These are phyloP conservation scores for Dryas drummondii DNA, from an alignment of 306 rosid species.

Conservation along the genomic window DNA sequence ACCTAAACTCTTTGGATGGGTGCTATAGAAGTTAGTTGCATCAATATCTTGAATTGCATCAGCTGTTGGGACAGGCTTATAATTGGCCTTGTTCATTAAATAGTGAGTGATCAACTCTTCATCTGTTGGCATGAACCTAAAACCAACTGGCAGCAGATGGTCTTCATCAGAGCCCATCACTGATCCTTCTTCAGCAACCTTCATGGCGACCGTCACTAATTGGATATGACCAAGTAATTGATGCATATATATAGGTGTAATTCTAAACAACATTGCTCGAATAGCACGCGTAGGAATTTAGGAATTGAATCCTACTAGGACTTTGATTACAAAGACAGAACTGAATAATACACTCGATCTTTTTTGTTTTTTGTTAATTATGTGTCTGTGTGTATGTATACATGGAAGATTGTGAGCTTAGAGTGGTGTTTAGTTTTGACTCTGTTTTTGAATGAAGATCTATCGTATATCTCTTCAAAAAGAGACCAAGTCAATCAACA, in stretches of 20 bases:
- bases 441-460: background rate
- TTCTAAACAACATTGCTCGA: no score
- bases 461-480: background rate
- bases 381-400: background rate
- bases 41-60: slow-evolving; percentile 6
- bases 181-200: background rate
- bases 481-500: slow-evolving; percentile 12
- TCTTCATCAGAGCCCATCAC: background rate
- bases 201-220: no score
- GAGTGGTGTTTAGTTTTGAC: slow-evolving; percentile 9
- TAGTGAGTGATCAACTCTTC: slow-evolving; percentile 7
- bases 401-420: slow-evolving; percentile 4
- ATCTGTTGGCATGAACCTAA: slow-evolving; percentile 21
- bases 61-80: background rate
- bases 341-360: background rate
- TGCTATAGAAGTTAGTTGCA: background rate
- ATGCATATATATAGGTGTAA: background rate
- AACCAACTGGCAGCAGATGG: slow-evolving; percentile 9
- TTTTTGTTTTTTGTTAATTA: background rate
- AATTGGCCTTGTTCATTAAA: slow-evolving; percentile 9
- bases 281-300: no score
- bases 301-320: slow-evolving; percentile 17
- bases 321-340: slow-evolving; percentile 4
- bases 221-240: background rate
- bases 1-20: slow-evolving; percentile 20